A percentile compares a stretch with the other conserved stretches of the same genome.
These are phyloP conservation scores for Diplodia corticola DNA, from an alignment of 2,329 filamentous ascomycete genomes.

Conservation along the genomic window DNA sequence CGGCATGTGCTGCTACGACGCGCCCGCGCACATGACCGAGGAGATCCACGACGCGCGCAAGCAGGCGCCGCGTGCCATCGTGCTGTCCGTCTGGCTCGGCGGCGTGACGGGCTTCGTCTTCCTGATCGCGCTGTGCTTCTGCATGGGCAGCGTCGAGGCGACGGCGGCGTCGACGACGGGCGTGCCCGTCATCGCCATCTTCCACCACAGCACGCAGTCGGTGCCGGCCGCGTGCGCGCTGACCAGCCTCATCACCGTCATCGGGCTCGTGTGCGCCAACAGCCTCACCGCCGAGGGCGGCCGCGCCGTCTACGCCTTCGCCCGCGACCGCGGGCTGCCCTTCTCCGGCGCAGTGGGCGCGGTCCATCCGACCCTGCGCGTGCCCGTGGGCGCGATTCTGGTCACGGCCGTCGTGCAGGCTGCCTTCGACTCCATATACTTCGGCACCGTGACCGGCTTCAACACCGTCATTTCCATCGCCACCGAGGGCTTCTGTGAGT, in stretches of 20 bases:
- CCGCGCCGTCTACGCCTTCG: slow-evolving; percentile 49
- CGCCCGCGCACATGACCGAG: slow-evolving; percentile 56
- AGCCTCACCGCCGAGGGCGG: slow-evolving; percentile 52
- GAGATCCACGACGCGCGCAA: slow-evolving; percentile 55
- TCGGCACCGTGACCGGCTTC: slow-evolving; percentile 57
- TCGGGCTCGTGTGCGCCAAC: slow-evolving; percentile 48
- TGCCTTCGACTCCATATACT: slow-evolving; percentile 57
- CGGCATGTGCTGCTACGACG: slow-evolving; percentile 56
- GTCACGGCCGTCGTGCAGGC: slow-evolving; percentile 52
- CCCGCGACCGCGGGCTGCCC: slow-evolving; percentile 55
- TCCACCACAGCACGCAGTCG: slow-evolving; percentile 51
- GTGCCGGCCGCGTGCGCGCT: slow-evolving; percentile 49
- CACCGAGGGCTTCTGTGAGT: slow-evolving; percentile 52
- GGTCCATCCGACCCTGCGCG: slow-evolving; percentile 48
- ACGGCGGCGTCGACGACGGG: slow-evolving; percentile 51
- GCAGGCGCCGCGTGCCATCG: slow-evolving; percentile 52
- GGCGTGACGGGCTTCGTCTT: slow-evolving; percentile 51
- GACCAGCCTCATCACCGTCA: slow-evolving; percentile 51
- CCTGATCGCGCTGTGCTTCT: slow-evolving; percentile 53
- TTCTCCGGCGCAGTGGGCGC: slow-evolving; percentile 51
- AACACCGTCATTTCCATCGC: slow-evolving; percentile 59
- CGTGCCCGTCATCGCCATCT: slow-evolving; percentile 56
- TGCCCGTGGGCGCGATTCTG: slow-evolving; percentile 53
- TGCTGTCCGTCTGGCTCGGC: slow-evolving; percentile 48
- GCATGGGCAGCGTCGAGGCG: slow-evolving; percentile 51